Base-by-base conservation (phyloP, 148 eudicot species). In the Rhododendron molle region DNA sequence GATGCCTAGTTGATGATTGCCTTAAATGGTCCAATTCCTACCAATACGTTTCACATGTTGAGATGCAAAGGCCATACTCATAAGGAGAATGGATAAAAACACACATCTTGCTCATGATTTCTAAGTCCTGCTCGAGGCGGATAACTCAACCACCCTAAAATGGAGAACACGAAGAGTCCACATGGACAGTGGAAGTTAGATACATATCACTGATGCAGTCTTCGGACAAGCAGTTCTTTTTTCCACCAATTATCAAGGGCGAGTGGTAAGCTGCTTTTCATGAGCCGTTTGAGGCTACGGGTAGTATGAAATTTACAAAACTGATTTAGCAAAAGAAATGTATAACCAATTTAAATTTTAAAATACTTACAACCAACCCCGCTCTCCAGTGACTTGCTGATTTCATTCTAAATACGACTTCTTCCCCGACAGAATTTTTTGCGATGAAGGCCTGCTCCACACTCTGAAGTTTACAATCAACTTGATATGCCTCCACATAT, bases 291-390 rank as follows among this genome's bases (percentile, higher is more conserved):
- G 71, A 85, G 26, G 78, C 52, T 16, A 18, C 5, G 10, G 44
- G 60, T 38, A 69, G 16, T 20, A 43, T 86, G 34, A 21, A 18
- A 49, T 81, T n/a, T 47, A 65, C 1, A 69, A 28, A 82, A 62
- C 26, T 60, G 76, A 82, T 14, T 65, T 20, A 62, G 52, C 30
- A 30, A 16, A 32, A 72, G 34, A 81, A 50, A 47, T 50, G 32
- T 30, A 65, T 85, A 16, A 67, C 10, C 49, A 80, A 52, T 28
- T 54, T 62, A 65, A 38, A 85, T 16, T 54, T 15, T 54, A 16
- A 54, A 54, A 67, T 83, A 94, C 99, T 97, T 94, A 97, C 99
- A 87, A 97, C 93, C 88, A 97, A 92, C 85, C 93, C 95, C 28
- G 93, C 85, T 92, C 98, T 95, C 99, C 99, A 94, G n/a, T 88